phyloP scores from a whole-genome alignment of 352 stramenopile genomes.

The Thraustochytrium striatum region DNA sequence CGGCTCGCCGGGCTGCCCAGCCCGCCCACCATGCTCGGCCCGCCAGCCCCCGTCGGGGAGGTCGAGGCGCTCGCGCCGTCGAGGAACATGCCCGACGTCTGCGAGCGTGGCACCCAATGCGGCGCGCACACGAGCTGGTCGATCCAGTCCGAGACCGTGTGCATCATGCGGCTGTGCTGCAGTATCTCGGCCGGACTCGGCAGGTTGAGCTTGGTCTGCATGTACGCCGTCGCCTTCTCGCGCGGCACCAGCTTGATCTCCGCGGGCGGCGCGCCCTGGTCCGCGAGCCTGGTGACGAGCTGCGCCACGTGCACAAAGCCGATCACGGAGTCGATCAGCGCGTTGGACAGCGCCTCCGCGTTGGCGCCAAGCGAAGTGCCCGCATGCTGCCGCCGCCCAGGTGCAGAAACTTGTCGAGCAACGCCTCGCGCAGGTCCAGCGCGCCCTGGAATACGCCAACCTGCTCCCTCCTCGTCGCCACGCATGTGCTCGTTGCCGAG shows the following conservation, averaged over 20 bases:
- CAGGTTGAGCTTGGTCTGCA: slow-evolving; percentile 12
- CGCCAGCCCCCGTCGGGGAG: too few relatives aligned
- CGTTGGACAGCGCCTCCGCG: neutral
- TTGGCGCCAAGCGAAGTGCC: neutral
- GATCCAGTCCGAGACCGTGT: neutral
- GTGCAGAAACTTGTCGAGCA: slow-evolving; percentile 16
- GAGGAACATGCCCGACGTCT: neutral
- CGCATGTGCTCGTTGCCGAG: too few relatives aligned
- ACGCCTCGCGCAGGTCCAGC: neutral
- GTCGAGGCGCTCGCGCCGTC: too few relatives aligned
- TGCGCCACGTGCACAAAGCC: neutral
- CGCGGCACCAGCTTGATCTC: slow-evolving; percentile 1
- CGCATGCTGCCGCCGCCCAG: slow-evolving; percentile 5
- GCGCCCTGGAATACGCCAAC: neutral
- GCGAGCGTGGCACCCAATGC: neutral
- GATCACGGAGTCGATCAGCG: neutral
- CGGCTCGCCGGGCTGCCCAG: too few relatives aligned
- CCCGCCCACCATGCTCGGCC: too few relatives aligned
- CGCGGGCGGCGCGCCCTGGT: neutral
- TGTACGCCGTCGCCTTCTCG: slow-evolving; percentile 3
- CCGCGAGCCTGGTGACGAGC: neutral
- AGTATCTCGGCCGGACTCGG: slow-evolving; percentile 5
- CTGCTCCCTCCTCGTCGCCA: too few relatives aligned
- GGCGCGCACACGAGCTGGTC: slow-evolving; percentile 31
- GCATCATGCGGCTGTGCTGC: slow-evolving; percentile 11